Evolutionary conservation across 139 green algal genomes (phyloP).

Genomic region (Chlorella sp.): DNA sequence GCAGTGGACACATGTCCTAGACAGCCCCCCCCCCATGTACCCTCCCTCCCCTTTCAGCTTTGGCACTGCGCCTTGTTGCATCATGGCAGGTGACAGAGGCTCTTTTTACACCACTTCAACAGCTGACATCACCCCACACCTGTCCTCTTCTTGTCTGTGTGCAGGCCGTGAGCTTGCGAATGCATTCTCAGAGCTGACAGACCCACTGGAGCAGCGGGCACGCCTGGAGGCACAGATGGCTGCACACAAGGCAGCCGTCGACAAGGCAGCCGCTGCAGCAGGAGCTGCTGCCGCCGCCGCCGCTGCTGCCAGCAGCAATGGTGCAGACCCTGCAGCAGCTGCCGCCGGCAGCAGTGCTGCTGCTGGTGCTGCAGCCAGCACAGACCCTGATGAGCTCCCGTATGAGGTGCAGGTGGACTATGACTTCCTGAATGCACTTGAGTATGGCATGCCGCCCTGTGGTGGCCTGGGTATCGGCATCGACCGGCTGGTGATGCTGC

Average conservation of each 20-base stretch:
- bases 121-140: no score
- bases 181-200: constrained; percentile 93
- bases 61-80: no score
- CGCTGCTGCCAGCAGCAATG: no score
- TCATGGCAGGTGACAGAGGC: no score
- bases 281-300: constrained; percentile 3
- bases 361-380: no score
- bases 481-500: constrained; percentile 95
- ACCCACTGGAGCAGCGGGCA: constrained; percentile 89
- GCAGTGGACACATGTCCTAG: no score
- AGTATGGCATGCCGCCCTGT: constrained; percentile 96
- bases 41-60: no score
- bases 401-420: constrained; percentile 77
- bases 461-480: constrained; percentile 95
- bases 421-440: constrained; percentile 92
- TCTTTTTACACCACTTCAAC: no score
- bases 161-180: constrained; percentile 93
- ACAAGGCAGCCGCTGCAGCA: constrained; percentile 8
- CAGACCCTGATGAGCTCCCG: constrained; percentile 23
- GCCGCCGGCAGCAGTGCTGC: no score
- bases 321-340: no score
- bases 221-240: constrained; percentile 78
- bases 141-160: constrained; percentile 3
- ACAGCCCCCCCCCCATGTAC: no score
- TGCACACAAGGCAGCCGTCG: background rate